These are phyloP conservation scores for Dillenia turbinata DNA, from an alignment of 164 flowering plant species.

Conservation along the genomic window DNA sequence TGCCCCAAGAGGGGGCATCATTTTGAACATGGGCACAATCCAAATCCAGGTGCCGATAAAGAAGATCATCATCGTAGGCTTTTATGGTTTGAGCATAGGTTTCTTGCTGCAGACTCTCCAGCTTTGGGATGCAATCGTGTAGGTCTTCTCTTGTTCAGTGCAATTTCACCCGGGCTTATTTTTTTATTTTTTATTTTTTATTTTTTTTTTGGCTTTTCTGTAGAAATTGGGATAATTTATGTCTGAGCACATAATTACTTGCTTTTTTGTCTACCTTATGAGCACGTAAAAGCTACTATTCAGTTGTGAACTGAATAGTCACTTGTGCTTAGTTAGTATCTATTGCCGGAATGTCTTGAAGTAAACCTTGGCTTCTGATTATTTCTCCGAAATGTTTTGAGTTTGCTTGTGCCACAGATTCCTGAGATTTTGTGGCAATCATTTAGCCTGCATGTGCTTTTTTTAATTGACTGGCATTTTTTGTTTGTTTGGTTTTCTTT, in stretches of 20 bases:
- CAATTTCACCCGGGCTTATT: not conserved
- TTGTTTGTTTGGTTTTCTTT: not conserved
- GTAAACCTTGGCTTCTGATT: too few relatives aligned
- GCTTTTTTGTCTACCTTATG: not conserved
- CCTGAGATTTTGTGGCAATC: not conserved
- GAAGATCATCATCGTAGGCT: constrained; percentile 36
- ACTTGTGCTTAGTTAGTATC: not conserved
- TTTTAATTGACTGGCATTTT: not conserved
- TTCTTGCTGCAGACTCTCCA: constrained; percentile 24
- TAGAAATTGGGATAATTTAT: not conserved
- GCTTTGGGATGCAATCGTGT: constrained; percentile 33
- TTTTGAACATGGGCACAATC: not conserved
- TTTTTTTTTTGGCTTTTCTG: not conserved
- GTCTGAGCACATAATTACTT: not conserved
- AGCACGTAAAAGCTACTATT: not conserved
- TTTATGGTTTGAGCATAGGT: constrained; percentile 48
- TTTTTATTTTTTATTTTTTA: not conserved
- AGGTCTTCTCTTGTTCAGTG: constrained; percentile 7
- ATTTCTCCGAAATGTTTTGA: too few relatives aligned
- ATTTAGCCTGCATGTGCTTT: not conserved
- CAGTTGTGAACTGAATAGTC: not conserved
- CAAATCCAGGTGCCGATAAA: not conserved
- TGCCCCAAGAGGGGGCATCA: constrained; percentile 26
- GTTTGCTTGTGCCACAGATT: too few relatives aligned
- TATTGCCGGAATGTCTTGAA: too few relatives aligned